These are phyloP conservation scores for Agapanthus africanus DNA, from an alignment of 106 monocot species.

Conservation along the genomic window DNA sequence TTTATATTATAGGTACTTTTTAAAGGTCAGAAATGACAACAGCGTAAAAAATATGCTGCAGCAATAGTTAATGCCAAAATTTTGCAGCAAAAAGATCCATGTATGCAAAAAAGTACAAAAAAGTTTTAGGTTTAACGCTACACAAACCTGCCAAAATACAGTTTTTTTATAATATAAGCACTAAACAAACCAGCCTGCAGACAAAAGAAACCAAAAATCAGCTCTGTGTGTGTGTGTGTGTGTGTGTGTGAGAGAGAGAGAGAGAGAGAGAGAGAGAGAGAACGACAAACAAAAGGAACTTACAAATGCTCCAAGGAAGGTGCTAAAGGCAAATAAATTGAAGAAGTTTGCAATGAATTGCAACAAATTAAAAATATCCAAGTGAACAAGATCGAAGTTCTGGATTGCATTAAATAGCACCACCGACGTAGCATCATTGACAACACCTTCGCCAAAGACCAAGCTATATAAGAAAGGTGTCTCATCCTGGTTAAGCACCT, in stretches of 20 bases:
- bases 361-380: constrained; percentile 24
- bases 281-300: constrained; percentile 15
- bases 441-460: constrained; percentile 79
- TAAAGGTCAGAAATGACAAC: not conserved
- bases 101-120: not conserved
- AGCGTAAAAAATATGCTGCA: not conserved
- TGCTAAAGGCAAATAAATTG: constrained; percentile 61
- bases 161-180: constrained; percentile 80
- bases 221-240: not conserved
- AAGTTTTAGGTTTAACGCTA: not conserved
- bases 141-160: constrained; percentile 83
- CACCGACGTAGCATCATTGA: constrained; percentile 61
- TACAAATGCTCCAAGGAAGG: constrained; percentile 68
- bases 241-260: not conserved
- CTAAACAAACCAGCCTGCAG: constrained; percentile 73
- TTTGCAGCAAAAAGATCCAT: not conserved
- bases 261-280: too few species aligned
- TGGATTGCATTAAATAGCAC: constrained; percentile 74
- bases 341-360: constrained; percentile 41
- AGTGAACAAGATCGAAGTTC: constrained; percentile 45
- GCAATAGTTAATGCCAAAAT: not conserved
- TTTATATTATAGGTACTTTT: not conserved
- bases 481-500: constrained; percentile 68
- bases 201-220: constrained; percentile 3
- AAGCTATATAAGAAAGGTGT: constrained; percentile 64